Conservation (phyloP, 331 rosid genomes). For the Telfairia occidentalis region DNA sequence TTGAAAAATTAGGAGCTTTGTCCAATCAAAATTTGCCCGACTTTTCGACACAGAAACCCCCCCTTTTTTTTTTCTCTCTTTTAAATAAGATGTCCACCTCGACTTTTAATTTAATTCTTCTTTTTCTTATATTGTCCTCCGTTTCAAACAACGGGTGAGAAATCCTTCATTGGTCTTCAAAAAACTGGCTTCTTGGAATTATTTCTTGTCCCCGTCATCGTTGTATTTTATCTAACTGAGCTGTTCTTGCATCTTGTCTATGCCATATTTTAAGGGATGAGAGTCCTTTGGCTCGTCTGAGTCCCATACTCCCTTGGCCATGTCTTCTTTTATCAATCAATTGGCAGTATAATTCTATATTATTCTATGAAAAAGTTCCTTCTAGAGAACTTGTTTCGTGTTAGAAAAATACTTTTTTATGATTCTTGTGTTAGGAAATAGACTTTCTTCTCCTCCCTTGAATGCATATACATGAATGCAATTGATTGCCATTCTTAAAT, state of each 20-base stretch:
- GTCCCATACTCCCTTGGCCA: neutral
- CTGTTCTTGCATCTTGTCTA: neutral
- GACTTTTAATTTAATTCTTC: neutral
- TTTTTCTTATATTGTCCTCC: neutral
- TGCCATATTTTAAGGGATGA: neutral
- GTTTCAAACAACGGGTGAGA: neutral
- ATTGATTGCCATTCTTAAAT: neutral
- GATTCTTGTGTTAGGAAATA: neutral
- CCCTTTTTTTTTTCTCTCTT: too few species aligned
- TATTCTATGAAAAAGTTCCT: neutral
- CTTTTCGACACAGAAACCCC: neutral
- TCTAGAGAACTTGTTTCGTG: neutral
- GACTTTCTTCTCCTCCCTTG: neutral
- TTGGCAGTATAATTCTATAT: neutral
- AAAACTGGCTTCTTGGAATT: neutral
- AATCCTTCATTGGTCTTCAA: neutral
- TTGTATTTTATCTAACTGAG: neutral
- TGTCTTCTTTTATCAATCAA: neutral
- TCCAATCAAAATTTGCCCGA: neutral
- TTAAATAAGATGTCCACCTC: neutral
- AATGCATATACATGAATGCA: neutral
- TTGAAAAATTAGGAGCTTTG: neutral
- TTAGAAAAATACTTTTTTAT: neutral
- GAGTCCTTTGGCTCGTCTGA: neutral
- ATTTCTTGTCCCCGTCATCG: neutral